Evolutionary conservation across 306 rosid genomes (phyloP).

Genomic region (Lathyrus oleraceus): DNA sequence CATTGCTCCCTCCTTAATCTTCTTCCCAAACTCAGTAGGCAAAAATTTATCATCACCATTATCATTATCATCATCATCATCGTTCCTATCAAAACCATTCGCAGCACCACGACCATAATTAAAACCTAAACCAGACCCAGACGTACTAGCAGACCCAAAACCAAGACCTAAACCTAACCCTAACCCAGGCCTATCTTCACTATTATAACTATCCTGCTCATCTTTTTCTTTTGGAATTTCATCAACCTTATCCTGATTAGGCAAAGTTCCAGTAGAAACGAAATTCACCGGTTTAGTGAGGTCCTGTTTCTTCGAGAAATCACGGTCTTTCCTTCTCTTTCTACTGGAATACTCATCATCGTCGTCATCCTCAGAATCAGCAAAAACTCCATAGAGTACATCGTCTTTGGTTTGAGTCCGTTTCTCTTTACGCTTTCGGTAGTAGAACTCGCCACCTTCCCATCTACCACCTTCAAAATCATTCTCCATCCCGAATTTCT

Average conservation of each 20-base stretch:
- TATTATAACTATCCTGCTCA: slow-evolving; percentile 23
- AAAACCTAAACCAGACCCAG: slow-evolving; percentile 59
- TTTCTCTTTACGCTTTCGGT: slow-evolving; percentile 62
- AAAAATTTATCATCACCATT: slow-evolving; percentile 47
- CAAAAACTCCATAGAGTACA: slow-evolving; percentile 68
- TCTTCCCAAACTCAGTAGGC: slow-evolving; percentile 81
- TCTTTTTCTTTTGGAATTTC: slow-evolving; percentile 42
- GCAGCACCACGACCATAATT: slow-evolving; percentile 23
- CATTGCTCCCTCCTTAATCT: slow-evolving; percentile 79
- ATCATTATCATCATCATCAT: slow-evolving; percentile 39
- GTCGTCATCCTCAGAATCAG: slow-evolving; percentile 55
- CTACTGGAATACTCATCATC: slow-evolving; percentile 49
- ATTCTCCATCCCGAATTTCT: slow-evolving; percentile 75
- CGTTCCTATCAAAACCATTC: slow-evolving; percentile 40
- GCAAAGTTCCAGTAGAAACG: slow-evolving; percentile 75
- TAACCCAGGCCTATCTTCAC: slow-evolving; percentile 49
- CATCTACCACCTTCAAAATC: slow-evolving; percentile 77
- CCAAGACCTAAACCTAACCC: slow-evolving; percentile 52
- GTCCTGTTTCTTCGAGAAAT: slow-evolving; percentile 48
- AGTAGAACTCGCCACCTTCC: slow-evolving; percentile 74
- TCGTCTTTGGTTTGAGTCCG: slow-evolving; percentile 78
- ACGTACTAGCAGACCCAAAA: slow-evolving; percentile 45
- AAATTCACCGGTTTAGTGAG: slow-evolving; percentile 81
- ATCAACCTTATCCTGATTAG: slow-evolving; percentile 62
- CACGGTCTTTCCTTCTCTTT: slow-evolving; percentile 61